Evolutionary conservation across 176 grass and related monocot species (phyloP).

Genomic region (Zoysia japonica): DNA sequence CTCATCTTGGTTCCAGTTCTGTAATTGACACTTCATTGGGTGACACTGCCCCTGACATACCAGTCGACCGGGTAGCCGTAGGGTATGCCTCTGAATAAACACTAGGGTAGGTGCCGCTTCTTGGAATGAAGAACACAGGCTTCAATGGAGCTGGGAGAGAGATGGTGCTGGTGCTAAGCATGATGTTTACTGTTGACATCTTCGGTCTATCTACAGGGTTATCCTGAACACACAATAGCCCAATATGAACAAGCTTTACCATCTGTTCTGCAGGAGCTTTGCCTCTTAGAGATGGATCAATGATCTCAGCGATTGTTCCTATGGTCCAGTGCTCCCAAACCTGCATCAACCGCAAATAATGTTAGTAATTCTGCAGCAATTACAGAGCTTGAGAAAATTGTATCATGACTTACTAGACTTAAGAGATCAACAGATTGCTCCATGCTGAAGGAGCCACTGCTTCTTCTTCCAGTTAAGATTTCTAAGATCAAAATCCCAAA

Average conservation of each 20-base stretch:
- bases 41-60: constrained; percentile 5
- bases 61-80: not conserved
- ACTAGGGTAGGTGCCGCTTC: constrained; percentile 16
- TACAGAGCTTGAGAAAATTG: too few species aligned
- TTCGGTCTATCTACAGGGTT: constrained; percentile 50
- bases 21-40: constrained; percentile 31
- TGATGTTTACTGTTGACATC: constrained; percentile 59
- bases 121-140: constrained; percentile 50
- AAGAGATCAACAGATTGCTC: too few species aligned
- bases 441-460: too few species aligned
- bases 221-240: constrained; percentile 71
- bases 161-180: constrained; percentile 57
- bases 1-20: constrained; percentile 48
- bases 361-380: too few species aligned
- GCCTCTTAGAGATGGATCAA: constrained; percentile 38
- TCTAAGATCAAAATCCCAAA: too few species aligned
- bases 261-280: constrained; percentile 42
- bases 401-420: too few species aligned
- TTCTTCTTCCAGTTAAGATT: too few species aligned
- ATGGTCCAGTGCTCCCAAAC: constrained; percentile 62
- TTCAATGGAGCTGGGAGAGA: constrained; percentile 47
- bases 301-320: constrained; percentile 38
- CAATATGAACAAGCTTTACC: constrained; percentile 51
- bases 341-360: constrained; percentile 14
- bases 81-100: constrained; percentile 12